Base-by-base conservation (phyloP, 164 flowering plant genomes). In the Dillenia turbinata region DNA sequence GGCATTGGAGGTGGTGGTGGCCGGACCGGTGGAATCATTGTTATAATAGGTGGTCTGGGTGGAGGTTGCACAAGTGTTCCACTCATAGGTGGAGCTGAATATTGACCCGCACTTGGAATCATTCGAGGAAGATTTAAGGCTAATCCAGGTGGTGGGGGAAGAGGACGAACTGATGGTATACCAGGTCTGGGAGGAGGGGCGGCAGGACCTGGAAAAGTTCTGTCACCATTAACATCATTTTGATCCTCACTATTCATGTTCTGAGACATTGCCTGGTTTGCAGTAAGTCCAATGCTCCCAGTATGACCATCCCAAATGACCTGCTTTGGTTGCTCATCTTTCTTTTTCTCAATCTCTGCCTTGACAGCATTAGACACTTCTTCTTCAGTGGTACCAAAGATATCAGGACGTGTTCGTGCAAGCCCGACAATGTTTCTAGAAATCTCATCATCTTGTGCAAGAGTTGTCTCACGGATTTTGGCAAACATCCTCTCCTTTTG, bases 261-360 rank as follows among this genome's bases (percentile, higher is more conserved):
- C 56, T 95, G 97, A 47, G 97, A 75, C 96, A 95, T 69, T 43
- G 99, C 99, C 69, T 92, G 97, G 65, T 80, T 95, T 66, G 99
- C 99, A 24, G 99, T 95, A 45, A 97, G 84, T 11, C 97, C 97
- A 72, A 95, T 95, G 66, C 99, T 95, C 60, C 97, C 96, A 33
- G 94, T 83, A 64, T 95, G 99, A 47, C 99, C 99, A 79, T 95
- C 98, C 99, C 99, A 95, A 64, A 95, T 95, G 60, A 95, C 98
- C 77, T 92, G 99, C 71, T 84, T 87, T 12, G 97, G 97, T 72
- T 89, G 99, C 69, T 95, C 98, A 52, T 95, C 97, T 67, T 87
- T 88, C 82, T 88, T 90, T 80, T 92, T 95, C 72, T 84, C 99
- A 70, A 92, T 90, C 75, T 92, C 97, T 1, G 96, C 97, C 82